Evolutionary conservation across 1,284 basidiomycete genomes (phyloP), one percentile per base, ranked within the genome.

Genomic region (Ustilago trichophora): DNA sequence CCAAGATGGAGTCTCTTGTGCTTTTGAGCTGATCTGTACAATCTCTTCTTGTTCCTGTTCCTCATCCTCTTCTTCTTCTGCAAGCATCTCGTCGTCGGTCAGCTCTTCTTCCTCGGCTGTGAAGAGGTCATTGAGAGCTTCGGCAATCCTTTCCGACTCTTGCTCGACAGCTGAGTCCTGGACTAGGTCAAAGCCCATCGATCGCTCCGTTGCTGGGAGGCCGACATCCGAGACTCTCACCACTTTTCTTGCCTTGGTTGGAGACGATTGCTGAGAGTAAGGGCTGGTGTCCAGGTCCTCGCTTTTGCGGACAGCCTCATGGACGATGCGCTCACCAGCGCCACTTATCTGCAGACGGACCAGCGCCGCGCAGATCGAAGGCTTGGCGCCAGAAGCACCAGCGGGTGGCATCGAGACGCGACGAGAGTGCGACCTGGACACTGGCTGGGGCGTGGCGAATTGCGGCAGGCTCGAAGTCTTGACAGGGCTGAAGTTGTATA

Each of bases 311-410:
- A 42, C 12, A n/a, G 37, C 9, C 24, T 57, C 35, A 29, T 64
- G 55, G 9, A 64, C 43, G 25, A 55, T 56, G 1, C 59, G 58
- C 43, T 69, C 59, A 6, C 57, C 64, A 13, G 57, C 41, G 3
- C 49, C 50, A 16, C 50, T 67, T 52, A 67, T 62, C 33, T 67
- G 64, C 7, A 67, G 50, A 21, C 64, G 52, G n/a, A 63, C 33
- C 31, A 63, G 26, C 2, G 66, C 55, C 8, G 65, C 38, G 6
- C 53, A 44, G 25, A 40, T 51, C 26, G 65, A 68, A 16, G 59
- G 36, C 22, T 46, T 50, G 41, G 29, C 43, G 4, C 43, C 59
- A 6, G 47, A 16, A 21, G 51, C 46, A 16, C 66, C 60, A 2
- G 52, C 55, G 2, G 49, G 49, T 8, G 56, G 67, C 49, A 59